phyloP scores from a whole-genome alignment of 371 early-diverging fungal genomes.

The Mucor plumbeus region DNA sequence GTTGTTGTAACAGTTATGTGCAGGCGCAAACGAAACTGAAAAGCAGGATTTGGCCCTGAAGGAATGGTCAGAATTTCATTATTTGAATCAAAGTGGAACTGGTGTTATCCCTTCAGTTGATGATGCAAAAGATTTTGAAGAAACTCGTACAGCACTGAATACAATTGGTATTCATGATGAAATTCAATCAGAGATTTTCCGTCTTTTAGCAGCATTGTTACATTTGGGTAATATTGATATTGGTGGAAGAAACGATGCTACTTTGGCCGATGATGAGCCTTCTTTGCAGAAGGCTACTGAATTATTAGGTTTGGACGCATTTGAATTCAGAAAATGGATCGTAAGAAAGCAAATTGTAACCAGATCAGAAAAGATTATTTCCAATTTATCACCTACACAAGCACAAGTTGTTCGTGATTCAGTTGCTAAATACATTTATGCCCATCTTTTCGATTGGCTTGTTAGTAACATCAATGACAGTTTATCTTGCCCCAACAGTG shows the following conservation, averaged over 20 bases:
- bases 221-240: conserved; percentile 94
- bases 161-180: conserved; percentile 83
- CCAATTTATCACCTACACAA: conserved; percentile 74
- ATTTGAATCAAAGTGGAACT: conserved; percentile 85
- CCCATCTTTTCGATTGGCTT: conserved; percentile 93
- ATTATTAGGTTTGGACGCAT: conserved; percentile 76
- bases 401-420: conserved; percentile 88
- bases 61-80: conserved; percentile 78
- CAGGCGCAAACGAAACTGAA: conserved; percentile 83
- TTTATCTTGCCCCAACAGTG: conserved; percentile 61
- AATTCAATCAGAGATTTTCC: conserved; percentile 86
- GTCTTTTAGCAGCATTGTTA: conserved; percentile 86
- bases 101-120: conserved; percentile 86
- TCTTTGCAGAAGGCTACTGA: conserved; percentile 67
- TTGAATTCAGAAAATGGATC: conserved; percentile 89
- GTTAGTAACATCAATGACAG: conserved; percentile 83
- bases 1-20: conserved; percentile 68
- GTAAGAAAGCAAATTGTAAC: conserved; percentile 89
- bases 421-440: conserved; percentile 93
- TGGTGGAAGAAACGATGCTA: conserved; percentile 68
- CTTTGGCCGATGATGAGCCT: conserved; percentile 77
- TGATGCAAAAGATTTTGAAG: conserved; percentile 87
- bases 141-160: conserved; percentile 82
- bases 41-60: conserved; percentile 75
- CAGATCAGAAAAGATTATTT: conserved; percentile 86